Base-by-base conservation (phyloP, 2,329 filamentous ascomycete species). In the Aspergillus floridensis region DNA sequence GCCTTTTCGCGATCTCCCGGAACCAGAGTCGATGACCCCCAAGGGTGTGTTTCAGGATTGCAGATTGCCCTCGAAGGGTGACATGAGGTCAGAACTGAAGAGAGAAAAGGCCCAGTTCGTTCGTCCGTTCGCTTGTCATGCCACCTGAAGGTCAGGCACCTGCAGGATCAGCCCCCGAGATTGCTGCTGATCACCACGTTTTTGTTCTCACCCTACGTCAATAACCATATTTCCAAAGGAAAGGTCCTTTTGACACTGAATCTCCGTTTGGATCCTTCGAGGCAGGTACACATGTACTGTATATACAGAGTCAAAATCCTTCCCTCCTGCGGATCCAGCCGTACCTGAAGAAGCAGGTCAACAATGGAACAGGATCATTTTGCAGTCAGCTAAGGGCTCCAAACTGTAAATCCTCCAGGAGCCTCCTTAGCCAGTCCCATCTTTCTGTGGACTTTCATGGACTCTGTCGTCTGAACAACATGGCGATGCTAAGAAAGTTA, bases 371-470 rank as follows among this genome's bases (percentile, higher is more conserved):
- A 29, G 54, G 32, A 54, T 49, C 38, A 55, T n/a, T 22, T 54
- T 57, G 35, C 51, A 41, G 26, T 51, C n/a, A 16, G 49, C 31
- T 53, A 16, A 16, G 38, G n/a, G 51, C 5, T 38, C 41, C 29
- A 54, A 60, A 63, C 55, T 54, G 61, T 63, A 60, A 61, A 63
- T 60, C 59, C 57, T 59, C 54, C 54, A 44, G 49, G 11, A 21
- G 21, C 22, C 21, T 22, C 14, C 22, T 12, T 22, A 8, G 35
- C 4, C 19, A 21, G 8, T 53, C 35, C 49, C 21, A 4, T 38
- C 16, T 4, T 29, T 55, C 22, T 14, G 12, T 31, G 24, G 44
- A 32, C 41, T 19, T 35, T 16, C 16, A 35, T 14, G 51, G 32
- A 46, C 26, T 35, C 32, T 26, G 38, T 44, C 38, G 38, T 44